Percentiles rank a stretch among this genome's conserved stretches.
phyloP scores from a whole-genome alignment of 306 rosid species.

The Quercus robur region DNA sequence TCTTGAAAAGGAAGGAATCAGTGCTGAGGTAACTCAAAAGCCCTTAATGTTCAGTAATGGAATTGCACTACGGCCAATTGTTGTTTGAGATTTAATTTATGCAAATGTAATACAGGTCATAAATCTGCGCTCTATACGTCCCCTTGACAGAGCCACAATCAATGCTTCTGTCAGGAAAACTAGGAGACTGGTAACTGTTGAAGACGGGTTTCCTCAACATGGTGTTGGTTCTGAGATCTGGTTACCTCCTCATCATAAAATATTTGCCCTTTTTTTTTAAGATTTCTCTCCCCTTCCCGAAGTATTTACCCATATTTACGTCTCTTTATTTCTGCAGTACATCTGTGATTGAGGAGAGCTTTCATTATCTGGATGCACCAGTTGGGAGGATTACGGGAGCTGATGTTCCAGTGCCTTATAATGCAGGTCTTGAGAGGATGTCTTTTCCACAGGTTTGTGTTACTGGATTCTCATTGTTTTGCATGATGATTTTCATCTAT shows the following conservation, averaged over 20 bases:
- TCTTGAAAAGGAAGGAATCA: constrained; percentile 87
- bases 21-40: constrained; percentile 69
- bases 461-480: too few species aligned
- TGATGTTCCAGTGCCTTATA: constrained; percentile 97
- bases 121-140: constrained; percentile 89
- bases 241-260: constrained; percentile 31
- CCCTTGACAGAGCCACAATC: constrained; percentile 85
- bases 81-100: constrained; percentile 4
- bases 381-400: constrained; percentile 94
- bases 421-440: constrained; percentile 88
- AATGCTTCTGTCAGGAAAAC: constrained; percentile 94
- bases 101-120: constrained; percentile 50
- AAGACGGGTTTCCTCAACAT: constrained; percentile 99
- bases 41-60: background rate
- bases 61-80: background rate
- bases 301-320: too few species aligned
- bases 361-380: constrained; percentile 95
- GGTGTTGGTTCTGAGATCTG: constrained; percentile 99
- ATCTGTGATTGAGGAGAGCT: constrained; percentile 92
- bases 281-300: background rate
- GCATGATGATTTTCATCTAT: too few species aligned
- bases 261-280: constrained; percentile 1
- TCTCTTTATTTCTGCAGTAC: constrained; percentile 48
- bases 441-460: constrained; percentile 85
- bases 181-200: constrained; percentile 83